Evolutionary conservation across 2,329 filamentous ascomycete species (phyloP).

Genomic region (Fulvia fulva): DNA sequence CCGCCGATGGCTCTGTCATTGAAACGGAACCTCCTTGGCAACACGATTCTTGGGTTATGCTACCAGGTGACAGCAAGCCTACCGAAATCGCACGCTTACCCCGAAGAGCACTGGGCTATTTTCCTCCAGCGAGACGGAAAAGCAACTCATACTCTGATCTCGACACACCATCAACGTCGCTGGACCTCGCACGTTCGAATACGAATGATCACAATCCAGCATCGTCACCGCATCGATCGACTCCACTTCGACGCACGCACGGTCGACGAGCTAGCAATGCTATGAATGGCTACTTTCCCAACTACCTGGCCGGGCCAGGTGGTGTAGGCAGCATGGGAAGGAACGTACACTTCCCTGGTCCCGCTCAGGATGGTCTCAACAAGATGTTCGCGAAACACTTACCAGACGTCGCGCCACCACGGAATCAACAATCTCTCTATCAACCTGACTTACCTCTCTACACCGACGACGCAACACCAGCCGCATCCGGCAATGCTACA

Average conservation of each 20-base stretch:
- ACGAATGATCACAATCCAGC: constrained; percentile 30
- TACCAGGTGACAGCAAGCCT: constrained; percentile 66
- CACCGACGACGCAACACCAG: constrained; percentile 28
- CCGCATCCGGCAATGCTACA: constrained; percentile 24
- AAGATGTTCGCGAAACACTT: constrained; percentile 79
- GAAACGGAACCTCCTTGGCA: constrained; percentile 70
- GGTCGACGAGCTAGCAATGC: constrained; percentile 37
- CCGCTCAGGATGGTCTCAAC: constrained; percentile 79
- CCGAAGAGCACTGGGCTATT: constrained; percentile 78
- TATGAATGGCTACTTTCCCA: constrained; percentile 37
- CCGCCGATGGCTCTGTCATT: constrained; percentile 36
- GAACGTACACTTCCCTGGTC: constrained; percentile 69
- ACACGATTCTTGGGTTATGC: constrained; percentile 83
- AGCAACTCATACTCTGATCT: constrained; percentile 61
- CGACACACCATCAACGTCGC: constrained; percentile 64
- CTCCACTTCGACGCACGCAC: constrained; percentile 39
- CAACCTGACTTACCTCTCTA: constrained; percentile 62
- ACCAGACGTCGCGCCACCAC: constrained; percentile 63
- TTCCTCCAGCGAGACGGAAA: constrained; percentile 86
- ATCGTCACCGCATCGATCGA: constrained; percentile 31
- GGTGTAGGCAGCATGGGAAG: constrained; percentile 79
- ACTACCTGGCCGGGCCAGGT: constrained; percentile 72
- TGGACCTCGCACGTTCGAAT: constrained; percentile 54
- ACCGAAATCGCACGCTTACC: constrained; percentile 84
- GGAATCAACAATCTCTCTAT: constrained; percentile 53